Evolutionary conservation across 768 basidiomycete genomes (phyloP).

Genomic region (Leccinum boreale): DNA sequence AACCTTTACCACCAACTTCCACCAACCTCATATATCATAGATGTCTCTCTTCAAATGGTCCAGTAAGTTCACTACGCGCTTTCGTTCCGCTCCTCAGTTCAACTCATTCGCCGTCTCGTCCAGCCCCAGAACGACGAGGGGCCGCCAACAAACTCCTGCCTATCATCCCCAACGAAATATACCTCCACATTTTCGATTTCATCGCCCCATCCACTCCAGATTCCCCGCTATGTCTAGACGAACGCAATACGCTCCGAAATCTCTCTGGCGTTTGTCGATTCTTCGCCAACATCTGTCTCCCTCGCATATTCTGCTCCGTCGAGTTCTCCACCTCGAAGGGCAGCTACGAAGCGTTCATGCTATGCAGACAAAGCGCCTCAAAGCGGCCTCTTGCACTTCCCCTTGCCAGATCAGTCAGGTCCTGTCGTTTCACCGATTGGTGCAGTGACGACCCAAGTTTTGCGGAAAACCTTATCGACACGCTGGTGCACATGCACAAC

Average conservation of each 20-base stretch:
- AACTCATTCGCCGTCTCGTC: background rate
- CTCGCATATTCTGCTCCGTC: background rate
- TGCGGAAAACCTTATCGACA: background rate
- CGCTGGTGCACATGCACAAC: background rate
- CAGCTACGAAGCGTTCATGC: no score
- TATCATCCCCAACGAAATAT: background rate
- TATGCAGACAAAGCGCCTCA: background rate
- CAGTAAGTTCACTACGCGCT: background rate
- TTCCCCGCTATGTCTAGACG: background rate
- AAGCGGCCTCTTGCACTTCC: background rate
- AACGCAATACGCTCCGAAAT: background rate
- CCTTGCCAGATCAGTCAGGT: background rate
- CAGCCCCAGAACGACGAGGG: background rate
- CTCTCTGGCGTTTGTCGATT: background rate
- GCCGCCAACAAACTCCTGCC: background rate
- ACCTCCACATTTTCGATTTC: background rate
- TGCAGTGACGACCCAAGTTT: background rate
- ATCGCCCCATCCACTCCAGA: background rate
- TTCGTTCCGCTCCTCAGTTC: background rate
- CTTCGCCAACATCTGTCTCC: background rate
- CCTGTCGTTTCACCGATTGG: background rate
- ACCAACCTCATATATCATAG: no score
- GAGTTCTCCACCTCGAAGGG: background rate
- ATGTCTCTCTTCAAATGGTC: background rate
- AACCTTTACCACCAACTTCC: no score